A percentile compares a stretch with the other conserved stretches of the same genome.
Evolutionary conservation across 352 stramenopile species (phyloP).

Genomic region (Phytophthora sojae): DNA sequence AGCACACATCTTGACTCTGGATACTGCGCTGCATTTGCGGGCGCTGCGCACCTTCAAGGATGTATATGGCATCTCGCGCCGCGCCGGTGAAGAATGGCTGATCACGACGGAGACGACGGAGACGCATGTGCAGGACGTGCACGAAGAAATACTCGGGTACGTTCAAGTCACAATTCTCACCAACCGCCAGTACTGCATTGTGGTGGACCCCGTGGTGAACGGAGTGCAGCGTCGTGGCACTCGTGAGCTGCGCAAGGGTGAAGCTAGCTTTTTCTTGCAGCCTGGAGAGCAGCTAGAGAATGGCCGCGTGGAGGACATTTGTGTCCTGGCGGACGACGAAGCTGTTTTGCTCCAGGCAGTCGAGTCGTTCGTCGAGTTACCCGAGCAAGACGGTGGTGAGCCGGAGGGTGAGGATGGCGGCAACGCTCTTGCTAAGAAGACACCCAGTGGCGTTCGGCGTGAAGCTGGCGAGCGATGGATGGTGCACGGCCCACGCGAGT

Average conservation of each 20-base stretch:
- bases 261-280: conserved; percentile 78
- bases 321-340: conserved; percentile 78
- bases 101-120: conserved; percentile 76
- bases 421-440: conserved; percentile 15
- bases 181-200: conserved; percentile 86
- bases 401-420: conserved; percentile 29
- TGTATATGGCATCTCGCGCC: conserved; percentile 72
- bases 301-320: conserved; percentile 66
- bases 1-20: conserved; percentile 72
- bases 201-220: conserved; percentile 73
- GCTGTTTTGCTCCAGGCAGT: conserved; percentile 80
- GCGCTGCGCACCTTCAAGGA: conserved; percentile 80
- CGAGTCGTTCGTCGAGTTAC: conserved; percentile 63
- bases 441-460: conserved; percentile 39
- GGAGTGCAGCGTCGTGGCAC: conserved; percentile 77
- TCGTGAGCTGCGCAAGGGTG: conserved; percentile 74
- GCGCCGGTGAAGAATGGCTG: conserved; percentile 83
- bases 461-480: conserved; percentile 84
- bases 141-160: conserved; percentile 73
- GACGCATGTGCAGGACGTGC: conserved; percentile 80
- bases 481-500: conserved; percentile 80
- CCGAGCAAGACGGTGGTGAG: conserved; percentile 26
- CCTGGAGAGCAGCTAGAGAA: conserved; percentile 72
- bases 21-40: conserved; percentile 69
- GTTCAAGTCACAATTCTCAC: conserved; percentile 74